Conservation (phyloP, 306 rosid genomes). For the Corylus heterophylla region DNA sequence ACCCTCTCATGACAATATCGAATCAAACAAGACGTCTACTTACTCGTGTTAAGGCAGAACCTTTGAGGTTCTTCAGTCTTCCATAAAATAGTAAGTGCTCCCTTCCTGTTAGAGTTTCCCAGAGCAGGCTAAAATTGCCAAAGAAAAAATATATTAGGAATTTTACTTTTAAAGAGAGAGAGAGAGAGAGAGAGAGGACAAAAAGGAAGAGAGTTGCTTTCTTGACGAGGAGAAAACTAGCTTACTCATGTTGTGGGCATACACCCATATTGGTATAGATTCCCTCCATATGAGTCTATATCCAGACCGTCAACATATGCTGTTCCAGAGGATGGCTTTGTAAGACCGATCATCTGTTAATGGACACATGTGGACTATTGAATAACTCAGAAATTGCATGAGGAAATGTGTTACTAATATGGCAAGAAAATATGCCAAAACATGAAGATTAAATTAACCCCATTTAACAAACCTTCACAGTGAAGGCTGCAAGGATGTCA, state of each 20-base stretch:
- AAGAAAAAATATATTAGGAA: background rate
- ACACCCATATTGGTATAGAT: conserved; percentile 98
- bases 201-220: background rate
- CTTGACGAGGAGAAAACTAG: conserved; percentile 13
- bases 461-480: conserved; percentile 2
- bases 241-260: conserved; percentile 95
- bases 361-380: conserved; percentile 12
- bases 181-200: conserved; percentile 18
- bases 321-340: conserved; percentile 74
- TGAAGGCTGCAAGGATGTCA: background rate
- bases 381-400: background rate
- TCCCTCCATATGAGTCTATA: conserved; percentile 70
- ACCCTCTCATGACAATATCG: background rate
- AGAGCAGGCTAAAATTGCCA: conserved; percentile 60
- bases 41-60: conserved; percentile 69
- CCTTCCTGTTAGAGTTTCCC: conserved; percentile 87
- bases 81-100: conserved; percentile 91
- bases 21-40: conserved; percentile 26
- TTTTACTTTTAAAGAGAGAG: no score
- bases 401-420: conserved; percentile 2
- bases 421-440: conserved; percentile 14
- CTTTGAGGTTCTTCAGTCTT: conserved; percentile 84
- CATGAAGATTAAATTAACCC: background rate
- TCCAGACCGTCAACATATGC: conserved; percentile 81
- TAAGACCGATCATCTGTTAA: conserved; percentile 87